phyloP scores from a whole-genome alignment of 164 flowering plant species.

The Chimonanthus praecox region DNA sequence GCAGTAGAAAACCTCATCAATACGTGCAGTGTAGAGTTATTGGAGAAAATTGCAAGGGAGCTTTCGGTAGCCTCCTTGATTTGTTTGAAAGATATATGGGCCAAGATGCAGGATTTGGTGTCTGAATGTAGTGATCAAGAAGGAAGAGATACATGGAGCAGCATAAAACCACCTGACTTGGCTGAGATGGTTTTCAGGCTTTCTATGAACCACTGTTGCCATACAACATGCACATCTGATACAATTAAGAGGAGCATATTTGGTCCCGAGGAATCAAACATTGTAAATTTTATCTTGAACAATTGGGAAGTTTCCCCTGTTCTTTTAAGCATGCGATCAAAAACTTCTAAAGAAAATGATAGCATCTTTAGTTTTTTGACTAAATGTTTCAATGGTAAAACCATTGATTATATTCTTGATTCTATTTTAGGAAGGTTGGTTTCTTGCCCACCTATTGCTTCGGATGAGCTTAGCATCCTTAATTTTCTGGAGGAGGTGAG shows the following conservation, averaged over 20 bases:
- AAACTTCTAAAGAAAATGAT: slow-evolving; percentile 13
- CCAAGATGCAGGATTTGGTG: slow-evolving; percentile 15
- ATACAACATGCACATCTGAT: slow-evolving; percentile 13
- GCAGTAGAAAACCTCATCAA: slow-evolving; percentile 42
- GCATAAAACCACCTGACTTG: slow-evolving; percentile 26
- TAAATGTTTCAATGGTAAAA: slow-evolving; percentile 19
- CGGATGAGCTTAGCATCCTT: slow-evolving; percentile 59
- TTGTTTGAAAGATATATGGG: slow-evolving; percentile 41
- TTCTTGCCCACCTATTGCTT: slow-evolving; percentile 65
- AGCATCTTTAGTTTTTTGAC: slow-evolving; percentile 31
- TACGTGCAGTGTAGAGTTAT: slow-evolving; percentile 32
- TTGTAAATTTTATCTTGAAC: slow-evolving; percentile 38
- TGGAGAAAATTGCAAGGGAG: slow-evolving; percentile 35
- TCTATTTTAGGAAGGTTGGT: slow-evolving; percentile 35
- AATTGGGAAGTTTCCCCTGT: slow-evolving; percentile 58
- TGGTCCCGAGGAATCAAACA: slow-evolving; percentile 23
- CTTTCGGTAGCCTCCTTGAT: slow-evolving; percentile 23
- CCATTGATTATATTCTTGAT: slow-evolving; percentile 28
- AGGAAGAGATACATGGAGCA: slow-evolving; percentile 13
- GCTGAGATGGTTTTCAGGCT: slow-evolving; percentile 72
- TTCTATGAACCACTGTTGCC: slow-evolving; percentile 25
- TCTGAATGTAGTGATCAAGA: slow-evolving; percentile 6
- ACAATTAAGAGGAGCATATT: slow-evolving; percentile 33
- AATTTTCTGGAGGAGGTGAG: slow-evolving; percentile 43
- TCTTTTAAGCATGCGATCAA: slow-evolving; percentile 24